Evolutionary conservation across 1,284 basidiomycete species (phyloP).

Genomic region (Hemileia vastatrix): DNA sequence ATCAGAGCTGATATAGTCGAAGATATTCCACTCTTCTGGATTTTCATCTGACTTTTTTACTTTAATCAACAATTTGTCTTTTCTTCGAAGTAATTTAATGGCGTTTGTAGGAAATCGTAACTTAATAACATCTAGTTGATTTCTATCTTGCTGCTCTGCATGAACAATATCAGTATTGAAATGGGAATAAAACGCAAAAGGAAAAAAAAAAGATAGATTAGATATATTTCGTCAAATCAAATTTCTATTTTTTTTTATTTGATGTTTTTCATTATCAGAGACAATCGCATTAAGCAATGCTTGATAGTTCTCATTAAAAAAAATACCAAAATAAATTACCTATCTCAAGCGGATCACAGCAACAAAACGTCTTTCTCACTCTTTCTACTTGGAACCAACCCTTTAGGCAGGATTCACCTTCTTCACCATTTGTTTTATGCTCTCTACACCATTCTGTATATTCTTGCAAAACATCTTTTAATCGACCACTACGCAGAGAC

Average conservation of each 20-base stretch:
- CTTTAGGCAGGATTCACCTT: slow-evolving; percentile 2
- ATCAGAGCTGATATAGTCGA: slow-evolving; percentile 13
- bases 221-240: too few species aligned
- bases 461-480: slow-evolving; percentile 13
- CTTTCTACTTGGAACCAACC: slow-evolving; percentile 19
- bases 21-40: slow-evolving; percentile 21
- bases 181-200: neutral
- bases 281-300: too few species aligned
- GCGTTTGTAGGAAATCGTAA: slow-evolving; percentile 18
- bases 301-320: neutral
- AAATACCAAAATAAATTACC: slow-evolving; percentile 1
- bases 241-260: too few species aligned
- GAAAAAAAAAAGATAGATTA: too few species aligned
- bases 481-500: slow-evolving; percentile 12
- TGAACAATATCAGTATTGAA: neutral
- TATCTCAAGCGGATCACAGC: slow-evolving; percentile 1
- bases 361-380: slow-evolving; percentile 22
- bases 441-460: slow-evolving; percentile 22
- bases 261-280: too few species aligned
- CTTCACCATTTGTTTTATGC: slow-evolving; percentile 17
- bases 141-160: neutral
- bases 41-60: slow-evolving; percentile 14
- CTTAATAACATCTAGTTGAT: slow-evolving; percentile 4
- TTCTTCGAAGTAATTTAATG: slow-evolving; percentile 19
- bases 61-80: slow-evolving; percentile 12